A percentile compares a stretch with the other conserved stretches of the same genome.
phyloP scores from a whole-genome alignment of 1,284 basidiomycete species.

The Schizophyllum amplum region DNA sequence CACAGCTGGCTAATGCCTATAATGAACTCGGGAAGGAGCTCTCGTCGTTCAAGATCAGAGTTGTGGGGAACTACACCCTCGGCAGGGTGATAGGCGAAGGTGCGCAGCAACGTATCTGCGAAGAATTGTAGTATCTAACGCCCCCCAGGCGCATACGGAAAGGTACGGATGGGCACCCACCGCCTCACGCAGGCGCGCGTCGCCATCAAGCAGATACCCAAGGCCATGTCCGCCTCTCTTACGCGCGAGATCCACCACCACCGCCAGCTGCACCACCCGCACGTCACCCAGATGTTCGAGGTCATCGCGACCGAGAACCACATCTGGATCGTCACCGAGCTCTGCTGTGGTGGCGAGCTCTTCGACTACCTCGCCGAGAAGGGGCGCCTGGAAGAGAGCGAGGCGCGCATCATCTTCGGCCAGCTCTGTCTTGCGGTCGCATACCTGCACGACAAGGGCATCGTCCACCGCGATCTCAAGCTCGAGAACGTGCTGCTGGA shows the following conservation, averaged over 20 bases:
- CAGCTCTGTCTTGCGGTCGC: conserved; percentile 95
- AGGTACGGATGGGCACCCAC: conserved; percentile 89
- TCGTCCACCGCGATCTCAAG: conserved; percentile 94
- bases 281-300: conserved; percentile 94
- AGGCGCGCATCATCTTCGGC: conserved; percentile 81
- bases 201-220: conserved; percentile 97
- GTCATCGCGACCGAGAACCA: conserved; percentile 92
- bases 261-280: conserved; percentile 90
- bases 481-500: conserved; percentile 93
- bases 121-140: background rate
- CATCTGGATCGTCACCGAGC: conserved; percentile 97
- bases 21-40: conserved; percentile 96
- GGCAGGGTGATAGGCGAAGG: conserved; percentile 97
- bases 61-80: conserved; percentile 93
- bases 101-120: conserved; percentile 24
- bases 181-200: conserved; percentile 84
- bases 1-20: conserved; percentile 90
- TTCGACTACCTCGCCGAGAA: conserved; percentile 98
- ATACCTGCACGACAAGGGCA: conserved; percentile 84
- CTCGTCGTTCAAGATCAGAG: conserved; percentile 79
- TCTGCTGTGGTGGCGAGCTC: conserved; percentile 93
- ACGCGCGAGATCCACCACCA: conserved; percentile 99
- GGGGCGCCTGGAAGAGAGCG: conserved; percentile 77
- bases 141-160: conserved; percentile 77
- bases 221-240: conserved; percentile 80